phyloP scores from a whole-genome alignment of 2,329 filamentous ascomycete genomes.

The Helotiales sp. region DNA sequence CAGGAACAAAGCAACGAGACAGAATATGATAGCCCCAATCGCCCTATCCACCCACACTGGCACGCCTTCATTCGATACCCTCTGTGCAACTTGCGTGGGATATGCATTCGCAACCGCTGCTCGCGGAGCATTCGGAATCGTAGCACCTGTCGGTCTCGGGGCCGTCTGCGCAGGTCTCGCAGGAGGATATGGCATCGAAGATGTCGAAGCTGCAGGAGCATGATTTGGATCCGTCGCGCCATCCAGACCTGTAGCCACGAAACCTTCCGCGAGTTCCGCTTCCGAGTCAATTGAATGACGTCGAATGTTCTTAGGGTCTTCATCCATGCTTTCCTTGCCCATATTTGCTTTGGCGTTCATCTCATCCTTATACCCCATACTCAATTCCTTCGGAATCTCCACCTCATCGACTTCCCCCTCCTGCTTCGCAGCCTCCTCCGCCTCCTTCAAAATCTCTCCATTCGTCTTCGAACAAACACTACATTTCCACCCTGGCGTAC shows the following conservation, averaged over 20 bases:
- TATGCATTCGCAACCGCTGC: conserved; percentile 9
- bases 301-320: conserved; percentile 39
- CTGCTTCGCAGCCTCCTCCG: conserved; percentile 58
- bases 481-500: conserved; percentile 72
- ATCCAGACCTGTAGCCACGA: conserved; percentile 54
- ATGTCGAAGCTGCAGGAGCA: conserved; percentile 22
- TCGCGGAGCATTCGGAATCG: background rate
- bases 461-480: conserved; percentile 72
- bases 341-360: conserved; percentile 52
- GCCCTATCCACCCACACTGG: conserved; percentile 80
- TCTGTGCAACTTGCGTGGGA: conserved; percentile 35
- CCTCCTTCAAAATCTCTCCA: conserved; percentile 73
- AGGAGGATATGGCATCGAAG: conserved; percentile 32
- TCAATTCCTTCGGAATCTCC: conserved; percentile 58
- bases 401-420: conserved; percentile 48
- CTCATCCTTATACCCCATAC: conserved; percentile 74
- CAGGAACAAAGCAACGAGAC: conserved; percentile 72
- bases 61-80: conserved; percentile 54
- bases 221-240: conserved; percentile 27
- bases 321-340: conserved; percentile 34
- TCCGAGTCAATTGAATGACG: conserved; percentile 27
- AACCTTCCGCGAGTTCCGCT: conserved; percentile 61
- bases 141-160: conserved; percentile 38
- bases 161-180: conserved; percentile 42
- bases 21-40: conserved; percentile 73